phyloP scores from a whole-genome alignment of 164 flowering plant genomes.

The Macadamia integrifolia region DNA sequence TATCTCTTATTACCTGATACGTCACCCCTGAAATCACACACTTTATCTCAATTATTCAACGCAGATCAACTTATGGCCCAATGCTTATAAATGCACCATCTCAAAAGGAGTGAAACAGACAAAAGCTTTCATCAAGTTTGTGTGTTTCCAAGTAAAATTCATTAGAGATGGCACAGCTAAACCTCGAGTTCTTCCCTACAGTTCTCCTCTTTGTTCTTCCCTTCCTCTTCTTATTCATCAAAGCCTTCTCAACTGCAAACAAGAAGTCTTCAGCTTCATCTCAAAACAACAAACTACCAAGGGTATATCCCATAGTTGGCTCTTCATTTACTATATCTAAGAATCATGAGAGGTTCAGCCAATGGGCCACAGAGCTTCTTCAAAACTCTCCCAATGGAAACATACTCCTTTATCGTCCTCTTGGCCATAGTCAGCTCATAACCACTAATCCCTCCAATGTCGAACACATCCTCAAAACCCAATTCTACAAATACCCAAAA shows the following conservation, averaged over 20 bases:
- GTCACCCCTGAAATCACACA: too few species aligned
- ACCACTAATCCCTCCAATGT: conserved; percentile 51
- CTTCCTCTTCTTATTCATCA: conserved; percentile 6
- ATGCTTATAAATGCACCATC: too few species aligned
- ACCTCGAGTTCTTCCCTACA: too few species aligned
- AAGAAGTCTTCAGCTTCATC: not conserved
- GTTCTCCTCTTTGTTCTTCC: not conserved
- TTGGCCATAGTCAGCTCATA: conserved; percentile 17
- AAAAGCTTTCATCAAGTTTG: too few species aligned
- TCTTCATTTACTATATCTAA: conserved; percentile 12
- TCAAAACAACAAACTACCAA: too few species aligned
- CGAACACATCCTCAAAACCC: conserved; percentile 48
- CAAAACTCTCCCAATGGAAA: conserved; percentile 31
- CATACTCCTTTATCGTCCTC: conserved; percentile 21
- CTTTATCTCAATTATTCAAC: too few species aligned
- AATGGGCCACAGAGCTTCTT: conserved; percentile 32
- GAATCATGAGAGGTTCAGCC: conserved; percentile 11
- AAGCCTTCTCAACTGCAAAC: not conserved
- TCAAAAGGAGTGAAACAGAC: too few species aligned
- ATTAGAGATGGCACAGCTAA: too few species aligned
- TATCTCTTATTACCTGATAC: too few species aligned
- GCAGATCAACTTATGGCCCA: too few species aligned
- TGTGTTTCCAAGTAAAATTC: too few species aligned
- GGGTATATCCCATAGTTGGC: conserved; percentile 38
- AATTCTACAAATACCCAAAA: conserved; percentile 14